Evolutionary conservation across 345 rosid species (phyloP), one percentile per base, ranked within the genome.

Genomic region (Gossypium thurberi): DNA sequence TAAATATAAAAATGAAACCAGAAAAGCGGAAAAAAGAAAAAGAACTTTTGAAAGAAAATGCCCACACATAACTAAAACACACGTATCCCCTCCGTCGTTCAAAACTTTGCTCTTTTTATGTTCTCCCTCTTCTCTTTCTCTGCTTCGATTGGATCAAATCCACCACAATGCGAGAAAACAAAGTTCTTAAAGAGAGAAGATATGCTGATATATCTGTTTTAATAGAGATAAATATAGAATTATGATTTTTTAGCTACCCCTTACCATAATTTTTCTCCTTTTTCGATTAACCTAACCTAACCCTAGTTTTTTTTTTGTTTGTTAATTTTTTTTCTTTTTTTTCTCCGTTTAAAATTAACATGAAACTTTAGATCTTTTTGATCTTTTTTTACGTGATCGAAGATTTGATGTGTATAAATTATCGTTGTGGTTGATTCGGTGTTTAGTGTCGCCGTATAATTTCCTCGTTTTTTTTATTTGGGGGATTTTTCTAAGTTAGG

Each of bases 361-460:
- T 55, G 23, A 3, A 53, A 37, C 11, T 53, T 50, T 40, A 53
- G 62, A 53, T 70, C 73, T 8, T 55, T 53, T 40, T 68, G n/a
- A 21, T 59, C 28, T 58, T 42, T 58, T 20, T 71, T 46, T 14
- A 23, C 17, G 67, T 51, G 75, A 61, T 72, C 28, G n/a, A 47
- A 50, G 17, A 26, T 59, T 58, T 52, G n/a, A 58, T 71, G 66
- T 59, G 56, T 72, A 17, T 15, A 26, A 42, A 60, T 46, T 25
- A 18, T 72, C 69, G 23, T 48, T 52, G 76, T 4, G 53, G 71
- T 40, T 65, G 63, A 43, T 42, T 74, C 6, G 37, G 63, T 63
- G 28, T 28, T 40, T 48, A 11, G 42, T 65, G 42, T 64, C 21
- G 53, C 33, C 33, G 14, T 74, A 26, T 64, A 52, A 20, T 44